These are phyloP conservation scores for Lobosporangium transversale DNA, from an alignment of 192 early-diverging fungal species.

Conservation along the genomic window DNA sequence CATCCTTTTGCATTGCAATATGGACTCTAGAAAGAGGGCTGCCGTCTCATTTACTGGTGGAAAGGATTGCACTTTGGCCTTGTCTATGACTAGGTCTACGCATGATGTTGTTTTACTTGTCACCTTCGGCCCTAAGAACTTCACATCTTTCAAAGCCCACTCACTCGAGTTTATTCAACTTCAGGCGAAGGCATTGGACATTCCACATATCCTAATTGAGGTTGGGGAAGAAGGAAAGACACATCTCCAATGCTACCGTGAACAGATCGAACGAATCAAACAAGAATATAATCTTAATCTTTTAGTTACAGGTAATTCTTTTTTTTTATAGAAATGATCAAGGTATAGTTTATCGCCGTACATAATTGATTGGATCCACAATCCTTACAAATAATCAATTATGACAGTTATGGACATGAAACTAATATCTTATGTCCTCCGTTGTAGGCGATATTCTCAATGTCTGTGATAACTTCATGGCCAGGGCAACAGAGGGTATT, in stretches of 20 bases:
- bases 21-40: slow-evolving; percentile 36
- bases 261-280: slow-evolving; percentile 52
- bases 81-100: slow-evolving; percentile 50
- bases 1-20: too few species aligned
- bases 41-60: slow-evolving; percentile 71
- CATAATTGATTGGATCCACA: too few species aligned
- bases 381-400: too few species aligned
- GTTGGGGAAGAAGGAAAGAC: slow-evolving; percentile 57
- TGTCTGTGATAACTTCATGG: slow-evolving; percentile 71
- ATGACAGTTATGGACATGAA: too few species aligned
- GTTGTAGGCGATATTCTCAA: slow-evolving; percentile 65
- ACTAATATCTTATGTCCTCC: not conserved
- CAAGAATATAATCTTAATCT: slow-evolving; percentile 55
- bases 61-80: slow-evolving; percentile 67
- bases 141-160: slow-evolving; percentile 65
- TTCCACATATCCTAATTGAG: slow-evolving; percentile 55
- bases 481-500: slow-evolving; percentile 58
- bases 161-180: slow-evolving; percentile 54
- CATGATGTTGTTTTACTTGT: slow-evolving; percentile 58
- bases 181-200: slow-evolving; percentile 59
- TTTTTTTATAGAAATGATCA: not conserved
- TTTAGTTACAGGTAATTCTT: slow-evolving; percentile 61
- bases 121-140: slow-evolving; percentile 59
- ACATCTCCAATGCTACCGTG: slow-evolving; percentile 59
- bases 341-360: too few species aligned